phyloP scores from a whole-genome alignment of 768 basidiomycete species.

The Suillus variegatus region DNA sequence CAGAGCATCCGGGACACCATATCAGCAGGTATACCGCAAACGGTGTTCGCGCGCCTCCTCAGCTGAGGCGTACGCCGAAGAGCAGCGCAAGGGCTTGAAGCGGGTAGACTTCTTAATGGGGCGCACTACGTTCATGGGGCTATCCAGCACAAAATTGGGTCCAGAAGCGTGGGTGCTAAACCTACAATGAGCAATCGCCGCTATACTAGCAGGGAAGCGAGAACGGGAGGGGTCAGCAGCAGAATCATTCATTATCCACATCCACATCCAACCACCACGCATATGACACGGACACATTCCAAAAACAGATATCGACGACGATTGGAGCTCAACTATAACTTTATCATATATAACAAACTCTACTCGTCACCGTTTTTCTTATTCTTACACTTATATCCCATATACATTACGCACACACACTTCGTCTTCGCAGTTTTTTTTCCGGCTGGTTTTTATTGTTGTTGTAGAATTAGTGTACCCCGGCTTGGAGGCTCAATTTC shows the following conservation, averaged over 20 bases:
- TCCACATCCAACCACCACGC: conserved; percentile 14
- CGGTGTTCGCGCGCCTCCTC: conserved; percentile 40
- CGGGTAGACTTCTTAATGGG: conserved; percentile 55
- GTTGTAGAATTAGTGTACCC: conserved; percentile 9
- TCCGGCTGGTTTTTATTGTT: neutral
- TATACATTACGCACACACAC: neutral
- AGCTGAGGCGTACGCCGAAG: conserved; percentile 32
- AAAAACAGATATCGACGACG: conserved; percentile 14
- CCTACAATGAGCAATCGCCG: conserved; percentile 20
- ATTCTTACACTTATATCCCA: conserved; percentile 5
- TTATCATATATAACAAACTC: conserved; percentile 3
- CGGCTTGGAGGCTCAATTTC: neutral
- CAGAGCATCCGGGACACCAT: conserved; percentile 36
- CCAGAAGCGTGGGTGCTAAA: conserved; percentile 39
- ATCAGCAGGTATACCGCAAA: conserved; percentile 42
- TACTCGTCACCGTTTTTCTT: conserved; percentile 1
- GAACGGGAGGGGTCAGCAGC: neutral
- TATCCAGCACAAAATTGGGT: conserved; percentile 38
- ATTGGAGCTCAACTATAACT: conserved; percentile 14
- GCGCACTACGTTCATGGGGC: conserved; percentile 46
- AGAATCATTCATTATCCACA: conserved; percentile 29
- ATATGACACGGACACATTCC: conserved; percentile 17
- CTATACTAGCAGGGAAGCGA: neutral
- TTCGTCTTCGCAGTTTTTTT: conserved; percentile 1
- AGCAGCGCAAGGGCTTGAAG: conserved; percentile 50